phyloP scores from a whole-genome alignment of 768 basidiomycete genomes.

The Lentinus brumalis region DNA sequence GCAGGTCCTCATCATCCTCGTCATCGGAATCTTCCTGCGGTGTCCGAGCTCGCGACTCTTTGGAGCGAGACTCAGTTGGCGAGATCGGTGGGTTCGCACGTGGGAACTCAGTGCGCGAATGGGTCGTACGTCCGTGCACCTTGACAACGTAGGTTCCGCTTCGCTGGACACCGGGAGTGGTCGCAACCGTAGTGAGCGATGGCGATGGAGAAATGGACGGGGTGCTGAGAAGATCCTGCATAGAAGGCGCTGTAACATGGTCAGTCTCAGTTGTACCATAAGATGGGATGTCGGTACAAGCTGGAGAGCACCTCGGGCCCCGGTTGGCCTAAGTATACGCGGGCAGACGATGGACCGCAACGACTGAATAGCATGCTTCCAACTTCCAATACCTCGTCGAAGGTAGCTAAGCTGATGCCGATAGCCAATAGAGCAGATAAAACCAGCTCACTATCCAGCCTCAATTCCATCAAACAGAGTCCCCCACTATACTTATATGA shows the following conservation, averaged over 20 bases:
- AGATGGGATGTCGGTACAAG: no score
- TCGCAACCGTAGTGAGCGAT: conserved; percentile 16
- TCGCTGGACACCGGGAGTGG: conserved; percentile 49
- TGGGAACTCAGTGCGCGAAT: conserved; percentile 66
- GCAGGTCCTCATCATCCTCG: conserved; percentile 23
- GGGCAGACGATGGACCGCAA: no score
- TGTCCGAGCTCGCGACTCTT: conserved; percentile 16
- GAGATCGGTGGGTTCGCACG: conserved; percentile 49
- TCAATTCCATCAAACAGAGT: no score
- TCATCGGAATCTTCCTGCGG: conserved; percentile 29
- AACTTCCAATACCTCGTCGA: no score
- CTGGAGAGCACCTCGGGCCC: no score
- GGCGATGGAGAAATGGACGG: conserved; percentile 16
- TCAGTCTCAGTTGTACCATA: background rate
- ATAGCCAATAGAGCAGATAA: no score
- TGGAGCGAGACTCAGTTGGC: conserved; percentile 24
- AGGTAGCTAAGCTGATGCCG: no score
- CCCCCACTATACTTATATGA: background rate
- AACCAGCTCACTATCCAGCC: no score
- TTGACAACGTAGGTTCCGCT: conserved; percentile 73
- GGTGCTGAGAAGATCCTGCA: conserved; percentile 2
- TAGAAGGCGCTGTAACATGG: conserved; percentile 37
- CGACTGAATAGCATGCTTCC: no score
- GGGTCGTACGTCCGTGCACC: conserved; percentile 63
- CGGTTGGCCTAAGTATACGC: no score